Evolutionary conservation across 75 land plant genomes (phyloP), one percentile per base, ranked within the genome.

Genomic region (Ceratopteris richardii): DNA sequence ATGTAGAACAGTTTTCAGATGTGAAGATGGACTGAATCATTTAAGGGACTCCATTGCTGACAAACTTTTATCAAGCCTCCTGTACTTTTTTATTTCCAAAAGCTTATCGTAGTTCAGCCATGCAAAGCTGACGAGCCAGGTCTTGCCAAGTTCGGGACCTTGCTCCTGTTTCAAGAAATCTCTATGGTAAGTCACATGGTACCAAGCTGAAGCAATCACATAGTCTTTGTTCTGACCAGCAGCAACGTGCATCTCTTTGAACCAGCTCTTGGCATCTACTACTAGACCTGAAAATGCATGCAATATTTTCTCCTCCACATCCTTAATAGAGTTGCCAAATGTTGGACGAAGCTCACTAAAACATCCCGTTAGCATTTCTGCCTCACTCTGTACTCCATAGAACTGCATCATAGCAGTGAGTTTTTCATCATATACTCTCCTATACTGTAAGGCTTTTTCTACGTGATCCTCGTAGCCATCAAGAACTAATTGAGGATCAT

Each of bases 101-200:
- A 90, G 66, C 30, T 62, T 61, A 53, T 90, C 82, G 36, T 70
- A 66, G 0, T 74, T 51, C 13, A 76, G 70, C 97, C 97, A 91
- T 31, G 97, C 88, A 44, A 91, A 88, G 69, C 97, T 84, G 61
- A 87, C 53, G 25, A 65, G 73, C 44, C 57, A 60, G 9, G 53
- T 43, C 6, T 60, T 44, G 14, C 36, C 21, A 18, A 18, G 31
- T 21, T 30, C 31, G 13, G 44, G 66, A 39, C 44, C 42, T 1
- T 56, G 46, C 1, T 51, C 60, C 1, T 28, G 26, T 18, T 41
- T 24, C 29, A 39, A 56, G 57, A 69, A 80, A 7, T 61, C 60
- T 0, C 89, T 82, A 52, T 88, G 84, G 55, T 92, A 92, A 2
- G 97, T 85, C 0, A 92, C 94, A 80, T 87, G 82, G 62, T 92